A percentile compares a stretch with the other conserved stretches of the same genome.
Conservation (phyloP, 257 asterid genomes). For the Striga asiatica region DNA sequence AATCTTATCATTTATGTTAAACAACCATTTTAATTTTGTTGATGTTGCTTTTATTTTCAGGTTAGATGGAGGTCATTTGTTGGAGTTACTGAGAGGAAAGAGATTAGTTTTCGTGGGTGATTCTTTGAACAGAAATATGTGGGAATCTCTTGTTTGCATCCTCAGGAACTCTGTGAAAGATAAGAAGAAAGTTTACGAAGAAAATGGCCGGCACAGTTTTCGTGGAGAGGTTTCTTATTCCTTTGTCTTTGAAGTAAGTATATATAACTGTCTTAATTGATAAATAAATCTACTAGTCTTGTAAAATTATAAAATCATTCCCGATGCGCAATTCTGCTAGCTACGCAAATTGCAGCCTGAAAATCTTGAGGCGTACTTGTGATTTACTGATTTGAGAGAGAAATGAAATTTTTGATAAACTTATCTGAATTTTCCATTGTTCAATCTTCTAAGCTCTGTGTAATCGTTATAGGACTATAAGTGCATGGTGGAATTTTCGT, state of each 20-base stretch:
- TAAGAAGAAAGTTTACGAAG: slow-evolving; percentile 32
- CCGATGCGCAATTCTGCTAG: too few relatives aligned
- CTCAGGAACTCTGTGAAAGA: slow-evolving; percentile 29
- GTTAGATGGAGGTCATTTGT: slow-evolving; percentile 47
- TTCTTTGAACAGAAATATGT: slow-evolving; percentile 60
- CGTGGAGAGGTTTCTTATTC: slow-evolving; percentile 41
- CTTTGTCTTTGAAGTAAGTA: slow-evolving; percentile 33
- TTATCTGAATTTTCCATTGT: neutral
- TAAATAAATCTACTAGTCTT: neutral
- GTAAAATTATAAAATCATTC: neutral
- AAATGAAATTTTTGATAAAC: too few relatives aligned
- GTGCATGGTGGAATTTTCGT: slow-evolving; percentile 45
- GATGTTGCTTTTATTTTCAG: slow-evolving; percentile 10
- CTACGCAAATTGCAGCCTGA: too few relatives aligned
- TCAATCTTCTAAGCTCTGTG: neutral
- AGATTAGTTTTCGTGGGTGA: slow-evolving; percentile 59
- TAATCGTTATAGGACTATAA: slow-evolving; percentile 30
- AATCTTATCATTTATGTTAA: too few relatives aligned
- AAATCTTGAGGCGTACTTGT: too few relatives aligned
- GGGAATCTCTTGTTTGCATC: slow-evolving; percentile 56
- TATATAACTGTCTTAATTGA: too few relatives aligned
- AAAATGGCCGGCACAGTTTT: slow-evolving; percentile 31
- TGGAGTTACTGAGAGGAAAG: slow-evolving; percentile 42
- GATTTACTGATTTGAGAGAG: too few relatives aligned
- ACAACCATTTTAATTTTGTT: neutral